Percentiles rank a stretch among this genome's conserved stretches.
phyloP scores from a whole-genome alignment of 2,329 filamentous ascomycete species.

The Ascosphaera apis region DNA sequence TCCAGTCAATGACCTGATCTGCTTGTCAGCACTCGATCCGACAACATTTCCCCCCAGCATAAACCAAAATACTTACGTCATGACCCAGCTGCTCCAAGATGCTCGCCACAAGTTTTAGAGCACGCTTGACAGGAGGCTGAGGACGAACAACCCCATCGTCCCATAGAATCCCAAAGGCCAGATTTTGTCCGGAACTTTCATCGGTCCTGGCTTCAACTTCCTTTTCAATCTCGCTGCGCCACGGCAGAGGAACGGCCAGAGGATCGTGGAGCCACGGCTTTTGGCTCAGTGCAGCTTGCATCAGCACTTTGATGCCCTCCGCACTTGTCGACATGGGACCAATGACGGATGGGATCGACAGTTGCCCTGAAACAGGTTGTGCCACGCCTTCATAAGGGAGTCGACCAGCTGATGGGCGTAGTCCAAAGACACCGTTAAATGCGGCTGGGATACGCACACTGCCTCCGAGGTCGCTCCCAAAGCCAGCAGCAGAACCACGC shows the following conservation, averaged over 20 bases:
- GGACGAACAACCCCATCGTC: slow-evolving; percentile 28
- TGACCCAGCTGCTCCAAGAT: slow-evolving; percentile 30
- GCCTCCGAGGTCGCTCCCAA: slow-evolving; percentile 36
- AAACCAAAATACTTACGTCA: slow-evolving; percentile 9
- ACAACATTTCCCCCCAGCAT: not conserved
- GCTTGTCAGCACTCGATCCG: slow-evolving; percentile 1
- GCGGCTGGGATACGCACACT: slow-evolving; percentile 35
- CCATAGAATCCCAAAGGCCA: slow-evolving; percentile 32
- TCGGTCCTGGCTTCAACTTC: slow-evolving; percentile 14
- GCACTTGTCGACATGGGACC: slow-evolving; percentile 38
- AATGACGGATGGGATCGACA: slow-evolving; percentile 36
- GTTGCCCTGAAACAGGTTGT: slow-evolving; percentile 42
- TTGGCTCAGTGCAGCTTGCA: slow-evolving; percentile 32
- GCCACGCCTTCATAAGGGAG: slow-evolving; percentile 35
- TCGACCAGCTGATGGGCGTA: slow-evolving; percentile 31
- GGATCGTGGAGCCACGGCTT: slow-evolving; percentile 46
- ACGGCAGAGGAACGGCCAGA: slow-evolving; percentile 40
- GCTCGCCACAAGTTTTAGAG: slow-evolving; percentile 27
- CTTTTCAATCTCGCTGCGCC: slow-evolving; percentile 27
- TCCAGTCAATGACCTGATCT: slow-evolving; percentile 30
- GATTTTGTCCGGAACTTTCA: slow-evolving; percentile 10
- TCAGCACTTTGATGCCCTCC: slow-evolving; percentile 30
- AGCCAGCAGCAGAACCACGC: slow-evolving; percentile 30
- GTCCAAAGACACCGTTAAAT: slow-evolving; percentile 34
- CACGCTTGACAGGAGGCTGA: slow-evolving; percentile 35